These are phyloP conservation scores for Didymella segeticola DNA, from an alignment of 2,329 filamentous ascomycete genomes.

Conservation along the genomic window DNA sequence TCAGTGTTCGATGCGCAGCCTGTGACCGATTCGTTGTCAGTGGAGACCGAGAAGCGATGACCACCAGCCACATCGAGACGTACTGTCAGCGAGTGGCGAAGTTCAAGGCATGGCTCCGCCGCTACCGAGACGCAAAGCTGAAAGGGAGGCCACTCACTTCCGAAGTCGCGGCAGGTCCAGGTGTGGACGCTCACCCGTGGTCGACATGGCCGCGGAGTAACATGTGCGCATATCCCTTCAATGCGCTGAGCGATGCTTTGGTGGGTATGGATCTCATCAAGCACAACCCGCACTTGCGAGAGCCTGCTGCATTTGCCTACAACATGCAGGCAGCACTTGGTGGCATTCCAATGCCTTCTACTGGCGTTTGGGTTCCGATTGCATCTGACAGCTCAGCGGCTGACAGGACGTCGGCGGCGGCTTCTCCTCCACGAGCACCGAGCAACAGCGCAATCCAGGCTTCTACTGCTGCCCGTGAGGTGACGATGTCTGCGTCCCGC, in stretches of 20 bases:
- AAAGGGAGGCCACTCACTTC: not conserved
- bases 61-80: conserved; percentile 11
- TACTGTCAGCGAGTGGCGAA: conserved; percentile 2
- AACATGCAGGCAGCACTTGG: conserved; percentile 3
- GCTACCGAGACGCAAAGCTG: not conserved
- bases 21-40: conserved; percentile 13
- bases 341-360: not conserved
- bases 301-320: not conserved
- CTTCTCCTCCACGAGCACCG: not conserved
- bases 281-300: not conserved
- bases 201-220: conserved; percentile 1
- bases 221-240: not conserved
- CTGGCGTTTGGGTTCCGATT: not conserved
- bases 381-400: not conserved
- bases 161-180: not conserved
- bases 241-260: not conserved
- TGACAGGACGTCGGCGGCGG: too few relatives aligned
- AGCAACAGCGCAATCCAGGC: not conserved
- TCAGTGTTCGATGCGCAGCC: conserved; percentile 7
- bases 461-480: not conserved
- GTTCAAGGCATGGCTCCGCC: conserved; percentile 13
- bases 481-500: not conserved
- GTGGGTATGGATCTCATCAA: not conserved
- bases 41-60: not conserved
- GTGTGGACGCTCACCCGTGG: conserved; percentile 1